These are phyloP conservation scores for Microstegium vimineum DNA, from an alignment of 176 grass and related monocot species.

Conservation along the genomic window DNA sequence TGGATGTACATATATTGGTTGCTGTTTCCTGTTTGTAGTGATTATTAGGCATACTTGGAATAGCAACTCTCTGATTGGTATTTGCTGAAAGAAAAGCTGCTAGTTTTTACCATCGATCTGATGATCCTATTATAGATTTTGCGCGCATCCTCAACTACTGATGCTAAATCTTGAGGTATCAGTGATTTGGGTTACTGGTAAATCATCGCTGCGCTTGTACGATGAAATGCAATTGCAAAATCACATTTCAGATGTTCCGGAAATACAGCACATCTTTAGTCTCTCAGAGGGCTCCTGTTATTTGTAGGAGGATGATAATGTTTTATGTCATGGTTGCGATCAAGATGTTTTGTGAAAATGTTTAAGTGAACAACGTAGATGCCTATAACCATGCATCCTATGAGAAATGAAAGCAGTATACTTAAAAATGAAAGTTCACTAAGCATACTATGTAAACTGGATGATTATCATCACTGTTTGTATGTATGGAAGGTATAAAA, in stretches of 20 bases:
- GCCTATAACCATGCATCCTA: background rate
- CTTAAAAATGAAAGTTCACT: background rate
- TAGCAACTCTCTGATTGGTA: background rate
- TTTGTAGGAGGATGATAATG: background rate
- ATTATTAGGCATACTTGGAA: slow-evolving; percentile 9
- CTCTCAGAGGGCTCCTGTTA: background rate
- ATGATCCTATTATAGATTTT: background rate
- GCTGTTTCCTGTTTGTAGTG: background rate
- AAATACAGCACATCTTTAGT: background rate
- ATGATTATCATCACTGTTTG: background rate
- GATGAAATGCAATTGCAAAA: background rate
- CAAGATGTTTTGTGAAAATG: background rate
- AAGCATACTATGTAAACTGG: background rate
- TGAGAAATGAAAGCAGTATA: background rate
- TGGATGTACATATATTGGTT: background rate
- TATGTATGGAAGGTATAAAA: background rate
- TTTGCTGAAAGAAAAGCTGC: background rate
- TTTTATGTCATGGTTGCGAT: background rate
- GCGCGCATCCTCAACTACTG: background rate
- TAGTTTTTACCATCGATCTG: background rate
- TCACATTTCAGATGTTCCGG: background rate
- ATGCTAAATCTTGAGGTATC: background rate
- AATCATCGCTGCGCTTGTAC: background rate
- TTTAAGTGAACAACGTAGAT: background rate
- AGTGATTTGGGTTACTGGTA: background rate